These are phyloP conservation scores for Terana coerulea DNA, from an alignment of 768 basidiomycete genomes.

Conservation along the genomic window DNA sequence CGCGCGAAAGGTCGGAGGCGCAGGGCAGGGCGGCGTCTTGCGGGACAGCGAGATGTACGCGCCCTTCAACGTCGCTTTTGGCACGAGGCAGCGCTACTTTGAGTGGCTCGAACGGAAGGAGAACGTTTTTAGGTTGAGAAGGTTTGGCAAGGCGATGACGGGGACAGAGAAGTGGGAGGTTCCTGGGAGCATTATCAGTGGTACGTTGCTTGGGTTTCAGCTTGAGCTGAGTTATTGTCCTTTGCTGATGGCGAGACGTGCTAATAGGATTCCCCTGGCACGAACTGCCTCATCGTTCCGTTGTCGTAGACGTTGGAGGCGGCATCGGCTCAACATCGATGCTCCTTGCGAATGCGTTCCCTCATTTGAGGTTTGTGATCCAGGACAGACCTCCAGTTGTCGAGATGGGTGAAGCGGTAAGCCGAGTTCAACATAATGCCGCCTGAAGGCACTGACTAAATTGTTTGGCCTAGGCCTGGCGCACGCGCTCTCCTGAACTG, in stretches of 20 bases:
- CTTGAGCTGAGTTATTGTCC: background rate
- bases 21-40: background rate
- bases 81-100: constrained; percentile 48
- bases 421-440: background rate
- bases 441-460: background rate
- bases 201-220: constrained; percentile 12
- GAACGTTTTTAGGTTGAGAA: constrained; percentile 43
- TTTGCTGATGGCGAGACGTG: background rate
- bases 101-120: constrained; percentile 69
- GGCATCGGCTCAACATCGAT: constrained; percentile 56
- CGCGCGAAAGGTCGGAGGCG: background rate
- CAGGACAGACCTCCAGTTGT: constrained; percentile 58
- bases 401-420: constrained; percentile 39
- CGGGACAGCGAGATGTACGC: constrained; percentile 40
- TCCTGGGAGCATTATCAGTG: constrained; percentile 25
- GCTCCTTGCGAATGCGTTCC: constrained; percentile 38
- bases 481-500: constrained; percentile 51
- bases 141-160: constrained; percentile 76
- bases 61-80: constrained; percentile 74
- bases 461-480: constrained; percentile 47
- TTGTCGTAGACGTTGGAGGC: constrained; percentile 67
- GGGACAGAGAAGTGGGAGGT: constrained; percentile 70
- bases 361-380: constrained; percentile 47
- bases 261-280: constrained; percentile 56
- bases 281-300: constrained; percentile 42